phyloP scores from a whole-genome alignment of 345 rosid species.

The Brassica incana region DNA sequence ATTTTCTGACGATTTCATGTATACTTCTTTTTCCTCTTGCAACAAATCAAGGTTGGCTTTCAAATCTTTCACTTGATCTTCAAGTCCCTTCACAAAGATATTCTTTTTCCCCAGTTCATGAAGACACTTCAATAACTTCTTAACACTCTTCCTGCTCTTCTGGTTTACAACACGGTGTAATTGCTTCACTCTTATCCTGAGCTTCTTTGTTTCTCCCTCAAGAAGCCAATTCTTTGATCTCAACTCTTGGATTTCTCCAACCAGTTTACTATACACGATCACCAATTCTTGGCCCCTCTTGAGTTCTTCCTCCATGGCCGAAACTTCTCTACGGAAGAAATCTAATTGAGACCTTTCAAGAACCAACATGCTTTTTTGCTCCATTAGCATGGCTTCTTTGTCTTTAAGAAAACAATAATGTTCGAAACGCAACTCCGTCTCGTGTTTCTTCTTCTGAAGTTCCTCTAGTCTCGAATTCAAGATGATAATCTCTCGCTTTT shows the following conservation, averaged over 20 bases:
- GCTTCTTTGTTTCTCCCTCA: slow-evolving; percentile 50
- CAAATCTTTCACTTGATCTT: slow-evolving; percentile 44
- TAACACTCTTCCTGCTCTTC: slow-evolving; percentile 39
- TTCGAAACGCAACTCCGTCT: slow-evolving; percentile 44
- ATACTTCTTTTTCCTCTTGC: slow-evolving; percentile 48
- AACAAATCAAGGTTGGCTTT: slow-evolving; percentile 31
- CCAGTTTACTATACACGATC: slow-evolving; percentile 38
- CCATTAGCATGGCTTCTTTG: slow-evolving; percentile 55
- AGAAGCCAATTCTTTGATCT: slow-evolving; percentile 50
- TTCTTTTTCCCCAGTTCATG: slow-evolving; percentile 36
- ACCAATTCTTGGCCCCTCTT: slow-evolving; percentile 44
- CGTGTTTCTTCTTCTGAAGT: slow-evolving; percentile 51
- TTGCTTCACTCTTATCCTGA: slow-evolving; percentile 43
- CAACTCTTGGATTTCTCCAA: slow-evolving; percentile 41
- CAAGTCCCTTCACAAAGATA: slow-evolving; percentile 40
- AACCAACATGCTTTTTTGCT: slow-evolving; percentile 46
- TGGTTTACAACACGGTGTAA: slow-evolving; percentile 41
- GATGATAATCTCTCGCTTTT: slow-evolving; percentile 41
- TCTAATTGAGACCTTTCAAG: slow-evolving; percentile 47
- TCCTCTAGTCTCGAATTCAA: slow-evolving; percentile 46
- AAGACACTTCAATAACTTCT: slow-evolving; percentile 37
- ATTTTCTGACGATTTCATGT: slow-evolving; percentile 23
- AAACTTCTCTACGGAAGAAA: slow-evolving; percentile 51
- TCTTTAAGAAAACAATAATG: slow-evolving; percentile 52
- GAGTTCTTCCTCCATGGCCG: slow-evolving; percentile 48